Evolutionary conservation across 225 moss, liverwort and hornwort species (phyloP).

Genomic region (Sphagnum tenellum): DNA sequence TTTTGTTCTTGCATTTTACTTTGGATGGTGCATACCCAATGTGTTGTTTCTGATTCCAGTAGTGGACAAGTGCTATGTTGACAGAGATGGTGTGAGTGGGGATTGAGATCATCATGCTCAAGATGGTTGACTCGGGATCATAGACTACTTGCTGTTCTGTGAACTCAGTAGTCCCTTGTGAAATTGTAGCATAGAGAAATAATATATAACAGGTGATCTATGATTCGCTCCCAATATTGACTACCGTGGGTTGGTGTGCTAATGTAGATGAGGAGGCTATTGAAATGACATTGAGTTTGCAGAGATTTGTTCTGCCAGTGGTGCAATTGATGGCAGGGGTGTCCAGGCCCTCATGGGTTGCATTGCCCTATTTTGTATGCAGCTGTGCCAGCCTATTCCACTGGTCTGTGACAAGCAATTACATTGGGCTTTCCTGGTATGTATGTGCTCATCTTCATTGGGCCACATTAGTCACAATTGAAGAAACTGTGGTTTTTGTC

Average conservation of each 20-base stretch:
- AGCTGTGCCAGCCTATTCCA: conserved; percentile 61
- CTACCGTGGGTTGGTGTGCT: not conserved
- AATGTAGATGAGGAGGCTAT: conserved; percentile 27
- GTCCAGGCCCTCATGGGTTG: conserved; percentile 66
- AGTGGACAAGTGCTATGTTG: too few species aligned
- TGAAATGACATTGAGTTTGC: conserved; percentile 56
- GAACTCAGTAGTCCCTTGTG: too few species aligned
- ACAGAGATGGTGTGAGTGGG: too few species aligned
- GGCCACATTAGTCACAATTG: not conserved
- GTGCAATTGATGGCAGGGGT: conserved; percentile 40
- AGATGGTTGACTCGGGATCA: too few species aligned
- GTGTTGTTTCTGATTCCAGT: too few species aligned
- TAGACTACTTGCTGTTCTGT: too few species aligned
- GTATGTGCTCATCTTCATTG: not conserved
- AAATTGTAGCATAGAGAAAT: too few species aligned
- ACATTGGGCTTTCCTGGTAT: conserved; percentile 57
- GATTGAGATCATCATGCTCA: too few species aligned
- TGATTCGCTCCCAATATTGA: too few species aligned
- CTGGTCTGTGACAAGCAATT: conserved; percentile 62
- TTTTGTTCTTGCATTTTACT: too few species aligned
- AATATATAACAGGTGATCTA: too few species aligned
- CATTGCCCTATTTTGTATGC: conserved; percentile 63
- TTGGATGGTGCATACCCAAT: too few species aligned
- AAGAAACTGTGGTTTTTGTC: not conserved
- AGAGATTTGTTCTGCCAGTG: conserved; percentile 58